A percentile compares a stretch with the other conserved stretches of the same genome.
phyloP scores from a whole-genome alignment of 345 rosid genomes.

The Corymbia maculata region DNA sequence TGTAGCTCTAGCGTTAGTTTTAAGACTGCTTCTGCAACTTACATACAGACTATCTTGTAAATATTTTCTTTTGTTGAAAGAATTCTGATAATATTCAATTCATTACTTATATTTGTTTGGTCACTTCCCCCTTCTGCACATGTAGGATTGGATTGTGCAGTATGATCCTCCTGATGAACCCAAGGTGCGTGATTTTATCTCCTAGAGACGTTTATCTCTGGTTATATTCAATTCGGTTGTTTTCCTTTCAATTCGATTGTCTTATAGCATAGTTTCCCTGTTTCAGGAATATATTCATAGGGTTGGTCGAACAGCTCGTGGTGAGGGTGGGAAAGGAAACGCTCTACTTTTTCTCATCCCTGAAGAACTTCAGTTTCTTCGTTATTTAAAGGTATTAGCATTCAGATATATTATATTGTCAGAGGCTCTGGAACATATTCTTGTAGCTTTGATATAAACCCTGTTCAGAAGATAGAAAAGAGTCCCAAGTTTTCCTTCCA shows the following conservation, averaged over 20 bases:
- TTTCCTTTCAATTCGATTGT: background rate
- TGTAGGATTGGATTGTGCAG: constrained; percentile 97
- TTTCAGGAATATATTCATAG: constrained; percentile 95
- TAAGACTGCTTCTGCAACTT: background rate
- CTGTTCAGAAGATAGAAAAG: background rate
- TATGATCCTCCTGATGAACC: constrained; percentile 99
- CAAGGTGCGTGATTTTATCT: constrained; percentile 32
- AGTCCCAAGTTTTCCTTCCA: background rate
- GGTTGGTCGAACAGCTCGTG: constrained; percentile 99
- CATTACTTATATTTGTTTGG: background rate
- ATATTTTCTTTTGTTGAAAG: background rate
- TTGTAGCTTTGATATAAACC: background rate
- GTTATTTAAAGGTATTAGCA: constrained; percentile 66
- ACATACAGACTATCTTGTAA: background rate
- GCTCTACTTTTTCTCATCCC: constrained; percentile 89
- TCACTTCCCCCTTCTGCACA: background rate
- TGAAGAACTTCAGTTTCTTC: constrained; percentile 87
- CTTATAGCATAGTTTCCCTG: background rate
- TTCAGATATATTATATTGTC: background rate
- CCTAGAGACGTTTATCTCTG: background rate
- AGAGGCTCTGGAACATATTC: background rate
- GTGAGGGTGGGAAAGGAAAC: constrained; percentile 96
- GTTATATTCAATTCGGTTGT: background rate
- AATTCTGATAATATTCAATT: background rate
- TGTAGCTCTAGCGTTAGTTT: background rate